Evolutionary conservation across 2,329 filamentous ascomycete species (phyloP).

Genomic region (Emergomyces africanus): DNA sequence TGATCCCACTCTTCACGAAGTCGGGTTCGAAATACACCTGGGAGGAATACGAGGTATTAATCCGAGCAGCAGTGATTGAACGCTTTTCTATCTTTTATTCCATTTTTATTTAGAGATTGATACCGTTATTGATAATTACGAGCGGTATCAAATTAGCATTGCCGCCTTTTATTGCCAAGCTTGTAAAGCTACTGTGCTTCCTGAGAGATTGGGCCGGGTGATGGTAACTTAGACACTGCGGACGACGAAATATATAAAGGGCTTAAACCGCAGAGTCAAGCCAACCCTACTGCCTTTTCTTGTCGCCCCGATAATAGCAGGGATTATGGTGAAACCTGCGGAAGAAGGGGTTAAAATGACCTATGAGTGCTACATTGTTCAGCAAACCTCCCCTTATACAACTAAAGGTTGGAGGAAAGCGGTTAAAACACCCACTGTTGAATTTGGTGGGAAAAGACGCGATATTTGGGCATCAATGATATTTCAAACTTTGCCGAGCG

Average conservation of each 20-base stretch:
- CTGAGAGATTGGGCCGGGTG: not conserved
- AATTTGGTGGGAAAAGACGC: not conserved
- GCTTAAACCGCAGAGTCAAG: not conserved
- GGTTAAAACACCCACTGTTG: not conserved
- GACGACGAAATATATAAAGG: not conserved
- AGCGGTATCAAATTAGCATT: not conserved
- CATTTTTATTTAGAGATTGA: not conserved
- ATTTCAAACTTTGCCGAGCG: not conserved
- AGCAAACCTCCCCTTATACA: no score
- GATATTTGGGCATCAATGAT: not conserved
- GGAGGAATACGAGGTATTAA: conserved; percentile 7
- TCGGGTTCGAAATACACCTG: conserved; percentile 10
- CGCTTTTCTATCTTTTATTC: no score
- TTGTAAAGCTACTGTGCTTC: not conserved
- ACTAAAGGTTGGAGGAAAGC: not conserved
- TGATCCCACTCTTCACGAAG: not conserved
- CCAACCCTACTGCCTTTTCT: not conserved
- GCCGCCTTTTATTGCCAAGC: not conserved
- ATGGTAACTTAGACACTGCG: not conserved
- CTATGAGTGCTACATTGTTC: no score
- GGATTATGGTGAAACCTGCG: no score
- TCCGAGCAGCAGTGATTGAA: not conserved
- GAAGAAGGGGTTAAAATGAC: no score
- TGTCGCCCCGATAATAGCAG: not conserved
- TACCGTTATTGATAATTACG: not conserved